Base-by-base conservation (phyloP, 345 rosid species). In the Eucalyptus pauciflora region DNA sequence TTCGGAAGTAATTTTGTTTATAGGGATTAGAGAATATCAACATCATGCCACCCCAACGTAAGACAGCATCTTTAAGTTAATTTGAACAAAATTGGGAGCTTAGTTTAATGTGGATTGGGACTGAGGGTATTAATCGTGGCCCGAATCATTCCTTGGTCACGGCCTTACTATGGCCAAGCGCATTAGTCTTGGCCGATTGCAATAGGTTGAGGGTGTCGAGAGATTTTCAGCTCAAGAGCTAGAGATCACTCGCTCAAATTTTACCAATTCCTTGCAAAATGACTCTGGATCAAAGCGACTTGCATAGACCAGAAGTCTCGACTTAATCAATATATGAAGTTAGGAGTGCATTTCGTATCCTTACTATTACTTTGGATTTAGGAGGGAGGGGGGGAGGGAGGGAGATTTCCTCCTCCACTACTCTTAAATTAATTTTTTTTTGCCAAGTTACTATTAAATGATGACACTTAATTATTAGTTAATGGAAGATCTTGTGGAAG, bases 61-160 rank as follows among this genome's bases (percentile, higher is more conserved):
- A 20, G 27, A 56, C 27, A 56, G 1, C 27, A 56, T 56, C 27
- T 22, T 0, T 56, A 22, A 20, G 62, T 1, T 9, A 56, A 56
- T 56, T 22, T 56, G 27, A 56, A 20, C 27, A 22, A 56, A 56
- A 56, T 20, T 54, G 2, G 60, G 3, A 56, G 25, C 60, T 56
- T 20, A 22, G 60, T 56, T 56, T 9, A 56, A 56, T 56, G 60
- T 3, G 5, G 60, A 22, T 56, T 56, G 27, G 25, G 27, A 20
- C 60, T 0, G 1, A 22, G 27, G 25, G 27, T 2, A 0, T 54
- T 54, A 22, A 22, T 54, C 27, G 5, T 8, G 60, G 27, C 27
- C 60, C 27, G 2, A 2, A 1, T 22, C 27, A 54, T 54, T 22
- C 60, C 60, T 1, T 54, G 60, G 17, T 54, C 60, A 54, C 2